A percentile compares a stretch with the other conserved stretches of the same genome.
Conservation (phyloP, 257 asterid species). For the Coffea canephora region DNA sequence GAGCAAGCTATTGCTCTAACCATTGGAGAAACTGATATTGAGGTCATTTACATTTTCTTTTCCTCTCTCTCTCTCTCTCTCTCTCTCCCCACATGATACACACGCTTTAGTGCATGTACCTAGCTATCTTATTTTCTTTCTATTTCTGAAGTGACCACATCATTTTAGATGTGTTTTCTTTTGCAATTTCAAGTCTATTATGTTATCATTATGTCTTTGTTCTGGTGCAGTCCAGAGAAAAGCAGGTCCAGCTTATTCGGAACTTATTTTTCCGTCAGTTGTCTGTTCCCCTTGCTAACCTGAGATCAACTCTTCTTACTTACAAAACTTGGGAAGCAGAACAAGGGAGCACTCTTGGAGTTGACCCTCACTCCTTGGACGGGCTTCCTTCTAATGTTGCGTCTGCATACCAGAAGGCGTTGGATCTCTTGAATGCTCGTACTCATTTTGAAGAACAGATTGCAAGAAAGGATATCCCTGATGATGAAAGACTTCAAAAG, state of each 20-base stretch:
- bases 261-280: slow-evolving; percentile 82
- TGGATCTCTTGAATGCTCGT: slow-evolving; percentile 74
- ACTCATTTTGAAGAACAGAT: slow-evolving; percentile 63
- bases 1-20: slow-evolving; percentile 69
- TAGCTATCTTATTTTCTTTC: neutral
- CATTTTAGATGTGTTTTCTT: neutral
- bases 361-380: slow-evolving; percentile 42
- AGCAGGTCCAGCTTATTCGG: slow-evolving; percentile 75
- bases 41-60: slow-evolving; percentile 34
- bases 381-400: slow-evolving; percentile 68
- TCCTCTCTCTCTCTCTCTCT: neutral
- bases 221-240: slow-evolving; percentile 67
- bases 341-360: slow-evolving; percentile 47
- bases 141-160: neutral
- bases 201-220: slow-evolving; percentile 16
- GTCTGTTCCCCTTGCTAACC: slow-evolving; percentile 75
- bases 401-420: slow-evolving; percentile 70
- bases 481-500: slow-evolving; percentile 60
- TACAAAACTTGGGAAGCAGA: slow-evolving; percentile 88
- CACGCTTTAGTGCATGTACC: neutral
- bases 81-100: neutral
- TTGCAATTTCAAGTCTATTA: neutral
- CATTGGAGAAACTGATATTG: slow-evolving; percentile 53
- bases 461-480: slow-evolving; percentile 46
- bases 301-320: slow-evolving; percentile 50